Conservation (phyloP, 371 early-diverging fungal genomes). For the Mucor velutinosus region DNA sequence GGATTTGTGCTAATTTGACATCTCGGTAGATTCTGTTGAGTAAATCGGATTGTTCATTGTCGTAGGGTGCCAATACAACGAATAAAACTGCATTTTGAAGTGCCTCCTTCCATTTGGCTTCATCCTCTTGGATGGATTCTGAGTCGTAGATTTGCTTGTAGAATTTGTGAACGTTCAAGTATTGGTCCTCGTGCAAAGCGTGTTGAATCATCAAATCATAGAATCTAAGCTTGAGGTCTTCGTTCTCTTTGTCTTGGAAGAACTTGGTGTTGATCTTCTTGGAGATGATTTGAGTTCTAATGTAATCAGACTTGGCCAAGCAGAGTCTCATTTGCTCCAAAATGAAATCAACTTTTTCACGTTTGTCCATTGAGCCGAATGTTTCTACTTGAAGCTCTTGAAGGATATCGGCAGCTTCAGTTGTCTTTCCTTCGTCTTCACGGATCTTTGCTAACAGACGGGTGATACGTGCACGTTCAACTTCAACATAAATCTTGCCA, state of each 20-base stretch:
- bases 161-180: conserved; percentile 88
- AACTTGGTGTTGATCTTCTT: conserved; percentile 93
- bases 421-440: conserved; percentile 89
- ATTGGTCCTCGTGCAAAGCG: conserved; percentile 89
- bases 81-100: conserved; percentile 84
- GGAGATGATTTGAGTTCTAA: conserved; percentile 90
- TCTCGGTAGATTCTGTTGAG: conserved; percentile 85
- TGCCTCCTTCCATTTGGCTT: conserved; percentile 76
- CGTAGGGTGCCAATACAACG: conserved; percentile 87
- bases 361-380: conserved; percentile 97
- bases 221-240: conserved; percentile 92
- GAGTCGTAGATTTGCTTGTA: conserved; percentile 91
- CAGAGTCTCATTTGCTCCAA: conserved; percentile 97
- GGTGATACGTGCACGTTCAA: conserved; percentile 95
- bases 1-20: conserved; percentile 72
- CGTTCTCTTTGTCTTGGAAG: conserved; percentile 84
- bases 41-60: conserved; percentile 95
- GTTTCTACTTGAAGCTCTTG: conserved; percentile 98
- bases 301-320: conserved; percentile 89
- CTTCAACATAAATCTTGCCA: conserved; percentile 98
- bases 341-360: conserved; percentile 98
- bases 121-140: conserved; percentile 76
- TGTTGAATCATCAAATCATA: conserved; percentile 95
- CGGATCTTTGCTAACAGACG: conserved; percentile 84
- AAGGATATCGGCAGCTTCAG: conserved; percentile 92